Percentiles rank a stretch among this genome's conserved stretches.
phyloP scores from a whole-genome alignment of 1,284 basidiomycete species.

The Somion occarium region DNA sequence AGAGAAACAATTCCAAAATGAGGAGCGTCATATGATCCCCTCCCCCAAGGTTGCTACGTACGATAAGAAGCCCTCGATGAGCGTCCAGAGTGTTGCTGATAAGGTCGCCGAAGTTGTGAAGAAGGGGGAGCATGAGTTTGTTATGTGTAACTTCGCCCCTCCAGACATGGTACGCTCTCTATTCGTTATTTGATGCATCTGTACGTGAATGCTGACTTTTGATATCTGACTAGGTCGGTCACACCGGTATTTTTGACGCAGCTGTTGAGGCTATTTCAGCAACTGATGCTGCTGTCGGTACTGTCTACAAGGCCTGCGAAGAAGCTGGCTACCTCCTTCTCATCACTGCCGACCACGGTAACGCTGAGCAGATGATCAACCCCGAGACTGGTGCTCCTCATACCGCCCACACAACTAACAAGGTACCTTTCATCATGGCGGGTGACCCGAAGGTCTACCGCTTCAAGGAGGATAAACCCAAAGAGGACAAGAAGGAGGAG shows the following conservation, averaged over 20 bases:
- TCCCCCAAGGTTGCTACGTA: slow-evolving; percentile 90
- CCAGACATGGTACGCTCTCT: slow-evolving; percentile 76
- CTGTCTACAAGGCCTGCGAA: slow-evolving; percentile 80
- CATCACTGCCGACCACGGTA: slow-evolving; percentile 90
- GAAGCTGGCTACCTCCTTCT: slow-evolving; percentile 81
- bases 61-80: slow-evolving; percentile 86
- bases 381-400: slow-evolving; percentile 78
- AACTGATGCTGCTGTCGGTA: slow-evolving; percentile 84
- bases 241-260: slow-evolving; percentile 86
- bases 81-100: slow-evolving; percentile 79
- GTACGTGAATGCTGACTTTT: too few species aligned
- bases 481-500: slow-evolving; percentile 34
- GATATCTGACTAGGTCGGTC: slow-evolving; percentile 56
- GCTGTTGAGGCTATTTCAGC: slow-evolving; percentile 80
- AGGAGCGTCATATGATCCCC: slow-evolving; percentile 83
- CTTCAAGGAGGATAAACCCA: slow-evolving; percentile 43
- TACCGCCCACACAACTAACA: slow-evolving; percentile 82
- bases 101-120: slow-evolving; percentile 84
- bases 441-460: slow-evolving; percentile 48
- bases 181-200: slow-evolving; percentile 1
- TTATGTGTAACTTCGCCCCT: slow-evolving; percentile 96
- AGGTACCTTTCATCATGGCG: slow-evolving; percentile 72
- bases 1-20: slow-evolving; percentile 83
- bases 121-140: slow-evolving; percentile 69
- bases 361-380: slow-evolving; percentile 91